phyloP scores from a whole-genome alignment of 108 stramenopile species.

The Cafeteria roenbergensis region DNA sequence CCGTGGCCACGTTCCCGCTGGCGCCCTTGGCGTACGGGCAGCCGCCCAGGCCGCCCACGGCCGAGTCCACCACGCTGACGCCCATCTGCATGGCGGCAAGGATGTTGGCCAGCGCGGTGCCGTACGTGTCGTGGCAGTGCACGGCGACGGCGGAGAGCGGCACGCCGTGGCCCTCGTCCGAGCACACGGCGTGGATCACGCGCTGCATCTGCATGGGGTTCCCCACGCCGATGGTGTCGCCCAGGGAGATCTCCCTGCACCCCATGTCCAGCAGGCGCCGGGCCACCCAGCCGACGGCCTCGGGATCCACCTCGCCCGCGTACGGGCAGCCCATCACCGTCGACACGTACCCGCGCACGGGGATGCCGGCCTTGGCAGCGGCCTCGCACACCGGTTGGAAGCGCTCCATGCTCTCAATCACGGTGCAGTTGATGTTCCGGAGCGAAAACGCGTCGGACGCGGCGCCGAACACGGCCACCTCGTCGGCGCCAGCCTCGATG shows the following conservation, averaged over 20 bases:
- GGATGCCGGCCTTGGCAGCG: conserved; percentile 33
- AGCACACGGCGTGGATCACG: conserved; percentile 46
- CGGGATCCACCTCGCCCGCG: conserved; percentile 51
- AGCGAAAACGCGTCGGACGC: conserved; percentile 65
- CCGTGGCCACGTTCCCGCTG: conserved; percentile 75
- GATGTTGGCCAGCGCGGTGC: conserved; percentile 68
- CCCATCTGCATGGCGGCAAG: conserved; percentile 51
- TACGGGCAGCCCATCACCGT: conserved; percentile 75
- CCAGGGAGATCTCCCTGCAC: conserved; percentile 65
- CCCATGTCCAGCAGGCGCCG: conserved; percentile 57
- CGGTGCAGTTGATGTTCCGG: conserved; percentile 66
- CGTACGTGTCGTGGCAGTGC: conserved; percentile 80
- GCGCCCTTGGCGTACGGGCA: conserved; percentile 75
- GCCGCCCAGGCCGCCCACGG: conserved; percentile 67
- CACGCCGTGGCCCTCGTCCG: conserved; percentile 11
- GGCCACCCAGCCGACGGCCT: conserved; percentile 47
- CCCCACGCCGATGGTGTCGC: conserved; percentile 72
- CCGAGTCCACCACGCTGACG: conserved; percentile 56
- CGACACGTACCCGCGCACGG: conserved; percentile 69
- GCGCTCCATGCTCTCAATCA: conserved; percentile 60
- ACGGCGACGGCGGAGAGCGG: conserved; percentile 45
- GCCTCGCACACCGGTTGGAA: conserved; percentile 43
- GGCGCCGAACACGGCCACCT: conserved; percentile 69
- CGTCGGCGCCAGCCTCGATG: conserved; percentile 32
- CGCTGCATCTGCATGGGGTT: conserved; percentile 38